Evolutionary conservation across 2,329 filamentous ascomycete genomes (phyloP).

Genomic region (Fusarium pseudograminearum): DNA sequence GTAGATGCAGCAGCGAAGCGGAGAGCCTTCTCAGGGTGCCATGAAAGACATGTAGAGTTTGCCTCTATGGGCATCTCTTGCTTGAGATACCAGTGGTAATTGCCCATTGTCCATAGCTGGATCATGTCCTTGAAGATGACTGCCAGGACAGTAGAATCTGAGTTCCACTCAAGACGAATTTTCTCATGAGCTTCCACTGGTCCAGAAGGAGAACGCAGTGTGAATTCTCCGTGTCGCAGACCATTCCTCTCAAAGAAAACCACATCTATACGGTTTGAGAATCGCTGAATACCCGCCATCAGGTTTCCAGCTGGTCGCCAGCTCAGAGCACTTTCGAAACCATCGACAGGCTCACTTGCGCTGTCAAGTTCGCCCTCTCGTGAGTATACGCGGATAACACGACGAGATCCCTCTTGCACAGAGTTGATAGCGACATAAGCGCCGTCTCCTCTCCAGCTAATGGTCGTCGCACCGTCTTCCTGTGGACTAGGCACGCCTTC

Average conservation of each 20-base stretch:
- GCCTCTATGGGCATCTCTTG: slow-evolving; percentile 75
- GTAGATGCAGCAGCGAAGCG: slow-evolving; percentile 69
- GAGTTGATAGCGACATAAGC: slow-evolving; percentile 89
- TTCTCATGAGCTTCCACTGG: slow-evolving; percentile 65
- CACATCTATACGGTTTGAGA: slow-evolving; percentile 78
- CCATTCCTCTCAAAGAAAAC: slow-evolving; percentile 98
- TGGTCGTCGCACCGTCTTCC: slow-evolving; percentile 78
- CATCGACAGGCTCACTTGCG: slow-evolving; percentile 93
- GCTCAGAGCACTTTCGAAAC: slow-evolving; percentile 86
- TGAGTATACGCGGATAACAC: slow-evolving; percentile 89
- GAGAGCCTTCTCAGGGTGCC: slow-evolving; percentile 89
- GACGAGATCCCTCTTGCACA: slow-evolving; percentile 74
- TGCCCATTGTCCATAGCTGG: slow-evolving; percentile 97
- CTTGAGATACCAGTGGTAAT: slow-evolving; percentile 98
- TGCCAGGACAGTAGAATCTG: slow-evolving; percentile 90
- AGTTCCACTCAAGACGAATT: slow-evolving; percentile 85
- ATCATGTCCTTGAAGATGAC: slow-evolving; percentile 78
- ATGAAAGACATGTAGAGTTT: slow-evolving; percentile 61
- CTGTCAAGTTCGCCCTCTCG: slow-evolving; percentile 92
- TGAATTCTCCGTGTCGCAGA: slow-evolving; percentile 94
- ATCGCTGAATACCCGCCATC: slow-evolving; percentile 84
- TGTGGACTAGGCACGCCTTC: slow-evolving; percentile 78
- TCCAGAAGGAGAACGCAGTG: slow-evolving; percentile 75
- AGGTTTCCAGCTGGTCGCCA: slow-evolving; percentile 94
- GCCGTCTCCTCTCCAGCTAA: slow-evolving; percentile 96